phyloP scores from a whole-genome alignment of 1,284 basidiomycete genomes.

The Apiotrichum montevideense region DNA sequence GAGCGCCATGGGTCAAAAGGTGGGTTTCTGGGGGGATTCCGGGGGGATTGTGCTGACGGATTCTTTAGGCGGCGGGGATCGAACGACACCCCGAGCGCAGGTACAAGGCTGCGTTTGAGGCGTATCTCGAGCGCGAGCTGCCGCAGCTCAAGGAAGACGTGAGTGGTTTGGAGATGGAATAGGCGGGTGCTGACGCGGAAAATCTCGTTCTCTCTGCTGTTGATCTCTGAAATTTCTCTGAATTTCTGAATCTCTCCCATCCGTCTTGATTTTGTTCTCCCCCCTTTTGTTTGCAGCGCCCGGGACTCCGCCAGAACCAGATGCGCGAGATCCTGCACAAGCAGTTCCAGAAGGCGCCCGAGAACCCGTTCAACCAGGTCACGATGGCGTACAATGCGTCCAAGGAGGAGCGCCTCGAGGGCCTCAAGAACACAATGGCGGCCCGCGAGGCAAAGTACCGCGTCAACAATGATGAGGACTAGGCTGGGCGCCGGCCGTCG shows the following conservation, averaged over 20 bases:
- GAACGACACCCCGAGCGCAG: slow-evolving; percentile 92
- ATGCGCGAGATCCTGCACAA: slow-evolving; percentile 46
- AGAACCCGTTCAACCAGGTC: slow-evolving; percentile 64
- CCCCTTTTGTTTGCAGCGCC: slow-evolving; percentile 26
- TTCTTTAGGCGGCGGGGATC: slow-evolving; percentile 66
- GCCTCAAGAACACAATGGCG: slow-evolving; percentile 53
- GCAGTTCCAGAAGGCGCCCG: slow-evolving; percentile 47
- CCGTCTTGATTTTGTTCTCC: neutral
- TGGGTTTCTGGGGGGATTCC: neutral
- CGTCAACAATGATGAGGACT: slow-evolving; percentile 18
- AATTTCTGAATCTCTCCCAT: neutral
- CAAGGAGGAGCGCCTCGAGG: slow-evolving; percentile 72
- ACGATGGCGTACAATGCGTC: slow-evolving; percentile 70
- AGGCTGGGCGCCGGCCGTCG: neutral
- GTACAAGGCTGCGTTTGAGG: slow-evolving; percentile 89
- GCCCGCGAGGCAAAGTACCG: slow-evolving; percentile 43
- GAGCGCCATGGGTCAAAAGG: slow-evolving; percentile 64
- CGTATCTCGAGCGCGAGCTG: slow-evolving; percentile 82
- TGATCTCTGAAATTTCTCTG: neutral
- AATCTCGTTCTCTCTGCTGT: too few species aligned
- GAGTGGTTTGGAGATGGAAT: slow-evolving; percentile 8
- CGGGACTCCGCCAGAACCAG: slow-evolving; percentile 46
- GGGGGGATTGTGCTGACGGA: neutral
- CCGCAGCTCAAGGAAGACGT: slow-evolving; percentile 69
- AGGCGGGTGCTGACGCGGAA: neutral